A percentile compares a stretch with the other conserved stretches of the same genome.
Conservation (phyloP, 2,329 filamentous ascomycete genomes). For the Stylonectria norvegica region DNA sequence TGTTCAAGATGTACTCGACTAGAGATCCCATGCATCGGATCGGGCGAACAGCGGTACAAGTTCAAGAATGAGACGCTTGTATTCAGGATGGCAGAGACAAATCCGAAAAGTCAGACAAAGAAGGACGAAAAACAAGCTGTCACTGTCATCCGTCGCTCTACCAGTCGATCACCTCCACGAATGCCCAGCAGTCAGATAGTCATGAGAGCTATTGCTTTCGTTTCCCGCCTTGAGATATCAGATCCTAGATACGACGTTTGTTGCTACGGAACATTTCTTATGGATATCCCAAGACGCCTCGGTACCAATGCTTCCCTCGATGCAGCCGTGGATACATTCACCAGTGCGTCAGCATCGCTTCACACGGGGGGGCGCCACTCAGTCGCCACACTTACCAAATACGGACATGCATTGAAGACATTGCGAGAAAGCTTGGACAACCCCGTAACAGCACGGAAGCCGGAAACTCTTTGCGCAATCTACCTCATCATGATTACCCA, state of each 20-base stretch:
- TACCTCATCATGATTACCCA: constrained; percentile 37
- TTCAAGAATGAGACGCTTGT: constrained; percentile 39
- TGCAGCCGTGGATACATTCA: constrained; percentile 32
- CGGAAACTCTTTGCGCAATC: constrained; percentile 36
- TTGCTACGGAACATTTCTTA: constrained; percentile 45
- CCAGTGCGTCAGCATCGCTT: constrained; percentile 23
- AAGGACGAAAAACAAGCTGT: constrained; percentile 1
- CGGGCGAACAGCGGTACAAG: constrained; percentile 46
- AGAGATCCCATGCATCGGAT: constrained; percentile 42
- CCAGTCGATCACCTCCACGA: constrained; percentile 3
- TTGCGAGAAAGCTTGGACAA: constrained; percentile 28
- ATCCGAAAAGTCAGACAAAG: constrained; percentile 1
- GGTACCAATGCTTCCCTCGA: constrained; percentile 46
- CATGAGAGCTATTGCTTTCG: constrained; percentile 22
- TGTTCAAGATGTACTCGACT: constrained; percentile 47
- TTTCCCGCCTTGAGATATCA: constrained; percentile 33
- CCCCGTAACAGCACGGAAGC: constrained; percentile 23
- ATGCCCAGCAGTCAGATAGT: constrained; percentile 32
- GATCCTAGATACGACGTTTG: constrained; percentile 46
- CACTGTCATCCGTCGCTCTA: constrained; percentile 4
- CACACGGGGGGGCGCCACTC: constrained; percentile 15
- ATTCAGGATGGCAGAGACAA: background rate
- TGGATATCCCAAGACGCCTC: constrained; percentile 42
- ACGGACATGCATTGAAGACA: constrained; percentile 29
- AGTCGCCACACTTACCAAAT: constrained; percentile 27